Evolutionary conservation across 116 monocot genomes (phyloP).

Genomic region (Iris pallida): DNA sequence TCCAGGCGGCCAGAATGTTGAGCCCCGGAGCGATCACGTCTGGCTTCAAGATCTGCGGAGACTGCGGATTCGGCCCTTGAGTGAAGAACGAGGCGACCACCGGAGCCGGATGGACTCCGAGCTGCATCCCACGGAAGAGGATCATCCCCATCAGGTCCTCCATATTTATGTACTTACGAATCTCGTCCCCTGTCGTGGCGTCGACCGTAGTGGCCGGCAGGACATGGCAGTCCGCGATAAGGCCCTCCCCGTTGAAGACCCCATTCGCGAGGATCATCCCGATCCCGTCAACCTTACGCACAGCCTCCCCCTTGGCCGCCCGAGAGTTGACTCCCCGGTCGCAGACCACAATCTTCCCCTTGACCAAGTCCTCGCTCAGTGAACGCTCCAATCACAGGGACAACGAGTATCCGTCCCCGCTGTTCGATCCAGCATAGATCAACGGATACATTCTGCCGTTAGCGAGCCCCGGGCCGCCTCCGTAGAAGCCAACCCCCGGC

Average conservation of each 20-base stretch:
- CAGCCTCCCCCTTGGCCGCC: conserved; percentile 79
- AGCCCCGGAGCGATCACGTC: conserved; percentile 87
- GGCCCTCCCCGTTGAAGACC: conserved; percentile 87
- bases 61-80: conserved; percentile 77
- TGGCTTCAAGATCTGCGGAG: conserved; percentile 84
- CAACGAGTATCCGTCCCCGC: conserved; percentile 73
- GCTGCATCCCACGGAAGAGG: conserved; percentile 64
- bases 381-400: conserved; percentile 89
- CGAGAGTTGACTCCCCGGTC: conserved; percentile 84
- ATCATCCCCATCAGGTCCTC: conserved; percentile 47
- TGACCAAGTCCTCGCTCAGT: conserved; percentile 33
- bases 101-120: conserved; percentile 76
- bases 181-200: conserved; percentile 51
- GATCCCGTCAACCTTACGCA: conserved; percentile 54
- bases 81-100: conserved; percentile 83
- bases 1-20: conserved; percentile 89
- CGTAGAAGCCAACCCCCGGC: conserved; percentile 66
- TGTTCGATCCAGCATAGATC: conserved; percentile 54
- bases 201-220: conserved; percentile 83
- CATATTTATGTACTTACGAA: conserved; percentile 59
- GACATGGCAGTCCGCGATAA: conserved; percentile 87
- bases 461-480: conserved; percentile 41
- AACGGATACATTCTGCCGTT: conserved; percentile 38
- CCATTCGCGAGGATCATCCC: conserved; percentile 93
- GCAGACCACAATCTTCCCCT: conserved; percentile 66